Conservation (phyloP, 371 early-diverging fungal species). For the Mortierella sp. region DNA sequence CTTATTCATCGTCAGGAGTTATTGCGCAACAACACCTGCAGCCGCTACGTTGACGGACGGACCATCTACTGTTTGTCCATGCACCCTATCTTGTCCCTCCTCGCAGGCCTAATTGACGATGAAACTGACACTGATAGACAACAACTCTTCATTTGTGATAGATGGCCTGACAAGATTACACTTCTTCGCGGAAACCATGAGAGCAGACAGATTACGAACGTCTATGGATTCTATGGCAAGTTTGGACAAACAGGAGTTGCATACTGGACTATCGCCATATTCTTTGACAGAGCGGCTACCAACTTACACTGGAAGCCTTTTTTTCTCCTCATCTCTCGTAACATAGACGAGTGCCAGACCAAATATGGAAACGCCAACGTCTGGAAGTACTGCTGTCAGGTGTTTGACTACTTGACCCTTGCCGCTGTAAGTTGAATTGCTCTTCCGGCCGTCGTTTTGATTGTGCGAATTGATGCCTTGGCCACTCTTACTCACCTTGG, state of each 20-base stretch:
- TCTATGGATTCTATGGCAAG: conserved; percentile 98
- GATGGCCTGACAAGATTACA: conserved; percentile 97
- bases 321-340: background rate
- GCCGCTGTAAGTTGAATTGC: conserved; percentile 80
- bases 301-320: conserved; percentile 25
- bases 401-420: conserved; percentile 99
- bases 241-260: conserved; percentile 15
- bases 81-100: background rate
- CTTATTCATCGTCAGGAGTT: background rate
- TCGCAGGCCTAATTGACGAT: background rate
- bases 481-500: background rate
- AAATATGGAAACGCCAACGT: conserved; percentile 99
- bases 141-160: conserved; percentile 23
- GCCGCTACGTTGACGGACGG: background rate
- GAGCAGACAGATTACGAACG: conserved; percentile 98
- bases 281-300: background rate
- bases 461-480: background rate
- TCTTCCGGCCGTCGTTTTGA: background rate
- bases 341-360: conserved; percentile 93
- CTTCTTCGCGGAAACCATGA: conserved; percentile 99
- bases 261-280: conserved; percentile 2
- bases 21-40: background rate
- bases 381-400: conserved; percentile 99
- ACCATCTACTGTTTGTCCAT: conserved; percentile 9
- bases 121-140: background rate